These are phyloP conservation scores for Colletotrichum agaves DNA, from an alignment of 2,329 filamentous ascomycete genomes.

Conservation along the genomic window DNA sequence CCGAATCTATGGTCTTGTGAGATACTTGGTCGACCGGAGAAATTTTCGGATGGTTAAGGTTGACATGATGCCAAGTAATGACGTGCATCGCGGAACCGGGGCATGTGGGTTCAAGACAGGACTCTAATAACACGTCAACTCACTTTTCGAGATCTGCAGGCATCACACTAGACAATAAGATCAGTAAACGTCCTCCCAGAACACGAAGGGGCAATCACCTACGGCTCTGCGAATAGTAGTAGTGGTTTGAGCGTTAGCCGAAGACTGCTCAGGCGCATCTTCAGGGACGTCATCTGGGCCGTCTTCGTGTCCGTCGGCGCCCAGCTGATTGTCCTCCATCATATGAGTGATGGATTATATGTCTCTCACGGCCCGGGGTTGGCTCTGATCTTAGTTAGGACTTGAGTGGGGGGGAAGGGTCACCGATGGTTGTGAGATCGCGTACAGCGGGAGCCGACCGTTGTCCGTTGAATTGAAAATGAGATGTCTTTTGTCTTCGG, in stretches of 20 bases:
- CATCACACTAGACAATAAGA: constrained; percentile 43
- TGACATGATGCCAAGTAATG: not conserved
- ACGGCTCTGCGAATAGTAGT: constrained; percentile 35
- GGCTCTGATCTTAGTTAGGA: not conserved
- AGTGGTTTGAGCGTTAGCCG: constrained; percentile 7
- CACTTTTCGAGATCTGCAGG: constrained; percentile 48
- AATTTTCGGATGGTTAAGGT: not conserved
- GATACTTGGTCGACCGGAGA: not conserved
- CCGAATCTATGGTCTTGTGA: constrained; percentile 43
- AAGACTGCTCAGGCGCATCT: constrained; percentile 16
- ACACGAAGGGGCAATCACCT: not conserved
- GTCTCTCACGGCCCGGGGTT: not conserved
- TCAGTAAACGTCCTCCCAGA: not conserved
- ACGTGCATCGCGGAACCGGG: not conserved
- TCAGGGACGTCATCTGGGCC: constrained; percentile 23
- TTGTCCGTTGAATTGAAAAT: not conserved
- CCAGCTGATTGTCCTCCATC: constrained; percentile 34
- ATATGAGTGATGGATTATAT: not conserved
- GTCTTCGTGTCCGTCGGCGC: constrained; percentile 32
- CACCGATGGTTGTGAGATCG: not conserved
- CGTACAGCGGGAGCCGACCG: constrained; percentile 3
- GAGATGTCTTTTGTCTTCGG: constrained; percentile 3
- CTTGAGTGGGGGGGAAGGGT: not conserved
- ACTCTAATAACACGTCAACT: constrained; percentile 19
- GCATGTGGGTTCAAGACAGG: constrained; percentile 1